Conservation (phyloP, 768 basidiomycete species). For the Lactarius evosmus region DNA sequence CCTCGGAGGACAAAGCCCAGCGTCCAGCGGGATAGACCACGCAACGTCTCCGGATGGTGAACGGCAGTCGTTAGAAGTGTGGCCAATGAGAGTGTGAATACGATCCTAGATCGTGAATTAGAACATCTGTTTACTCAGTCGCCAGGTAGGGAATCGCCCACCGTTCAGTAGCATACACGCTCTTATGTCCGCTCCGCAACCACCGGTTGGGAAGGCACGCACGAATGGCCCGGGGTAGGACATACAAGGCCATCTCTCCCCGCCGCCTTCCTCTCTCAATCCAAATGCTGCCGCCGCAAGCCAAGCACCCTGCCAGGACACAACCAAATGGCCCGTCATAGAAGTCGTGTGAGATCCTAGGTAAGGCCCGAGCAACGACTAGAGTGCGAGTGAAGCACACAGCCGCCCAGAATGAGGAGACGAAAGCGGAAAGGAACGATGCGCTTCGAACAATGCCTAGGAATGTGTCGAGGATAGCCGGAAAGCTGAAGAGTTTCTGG, state of each 20-base stretch:
- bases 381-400: conserved; percentile 70
- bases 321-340: conserved; percentile 78
- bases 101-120: conserved; percentile 40
- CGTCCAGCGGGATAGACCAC: conserved; percentile 73
- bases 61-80: conserved; percentile 60
- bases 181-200: conserved; percentile 43
- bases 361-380: conserved; percentile 59
- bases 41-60: conserved; percentile 60
- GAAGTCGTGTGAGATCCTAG: conserved; percentile 67
- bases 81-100: conserved; percentile 62
- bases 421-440: conserved; percentile 67
- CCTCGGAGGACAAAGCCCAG: conserved; percentile 64
- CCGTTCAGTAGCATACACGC: conserved; percentile 52
- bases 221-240: conserved; percentile 66
- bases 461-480: conserved; percentile 41
- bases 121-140: conserved; percentile 1
- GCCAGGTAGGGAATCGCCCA: conserved; percentile 34
- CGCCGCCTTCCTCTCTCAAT: conserved; percentile 68
- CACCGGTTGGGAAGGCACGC: conserved; percentile 57
- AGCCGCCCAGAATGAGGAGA: conserved; percentile 65
- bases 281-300: conserved; percentile 75
- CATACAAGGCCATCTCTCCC: conserved; percentile 79
- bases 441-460: conserved; percentile 61
- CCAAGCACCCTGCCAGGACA: conserved; percentile 60
- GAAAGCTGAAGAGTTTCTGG: conserved; percentile 45